Evolutionary conservation across 345 rosid species (phyloP), one percentile per base, ranked within the genome.

Genomic region (Hevea brasiliensis): DNA sequence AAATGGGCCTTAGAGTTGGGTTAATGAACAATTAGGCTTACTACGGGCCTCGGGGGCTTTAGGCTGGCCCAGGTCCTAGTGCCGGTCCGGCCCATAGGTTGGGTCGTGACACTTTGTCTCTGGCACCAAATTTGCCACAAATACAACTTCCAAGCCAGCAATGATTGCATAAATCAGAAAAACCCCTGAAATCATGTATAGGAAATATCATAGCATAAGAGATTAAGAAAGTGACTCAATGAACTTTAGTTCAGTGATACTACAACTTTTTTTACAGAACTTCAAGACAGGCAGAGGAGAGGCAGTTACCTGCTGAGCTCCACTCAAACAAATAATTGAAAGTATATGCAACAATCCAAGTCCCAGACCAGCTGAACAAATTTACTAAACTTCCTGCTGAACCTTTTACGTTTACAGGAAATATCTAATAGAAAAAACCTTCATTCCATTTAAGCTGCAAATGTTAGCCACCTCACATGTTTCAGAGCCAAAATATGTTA

Each of bases 371-470:
- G 26, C 74, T 81, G 8, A 78, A 78, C 0, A 83, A 65, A 2
- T 81, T 80, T 27, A 79, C 80, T 10, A 87, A 65, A 69, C 88
- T 85, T 70, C 88, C 90, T 0, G 83, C 88, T 17, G 71, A 37
- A 53, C 84, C 90, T 74, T 87, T 85, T 12, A 87, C 14, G 56
- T 85, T 83, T 24, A 87, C 61, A 13, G 90, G 90, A 45, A 83
- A 85, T 69, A 87, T 78, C 90, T 87, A 54, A 24, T 0, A 26
- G 8, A 42, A 1, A 15, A 73, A 2, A 51, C 0, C 29, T 14
- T 2, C 15, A 67, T 7, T 17, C 48, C 12, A 8, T 3, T 50
- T 17, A 67, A 17, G 21, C 47, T 42, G 11, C 12, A 42, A 7
- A 42, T 42, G 47, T 50, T 8, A 48, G 8, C n/a, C 17, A 3